Evolutionary conservation across 768 basidiomycete species (phyloP).

Genomic region (Imleria badia): DNA sequence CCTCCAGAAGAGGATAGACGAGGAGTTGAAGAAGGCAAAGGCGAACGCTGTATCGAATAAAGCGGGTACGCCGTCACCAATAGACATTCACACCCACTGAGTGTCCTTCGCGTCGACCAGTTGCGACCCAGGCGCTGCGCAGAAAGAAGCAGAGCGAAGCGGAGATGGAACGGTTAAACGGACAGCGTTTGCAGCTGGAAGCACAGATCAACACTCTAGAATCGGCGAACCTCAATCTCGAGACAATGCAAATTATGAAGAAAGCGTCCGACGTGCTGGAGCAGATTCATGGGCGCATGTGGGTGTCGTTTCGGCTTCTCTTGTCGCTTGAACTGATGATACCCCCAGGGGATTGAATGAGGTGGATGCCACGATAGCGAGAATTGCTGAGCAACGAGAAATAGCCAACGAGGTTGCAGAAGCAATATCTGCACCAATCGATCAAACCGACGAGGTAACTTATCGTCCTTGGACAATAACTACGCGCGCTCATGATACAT

Average conservation of each 20-base stretch:
- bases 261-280: conserved; percentile 87
- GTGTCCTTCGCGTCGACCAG: conserved; percentile 40
- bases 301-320: conserved; percentile 36
- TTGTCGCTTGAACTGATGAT: conserved; percentile 1
- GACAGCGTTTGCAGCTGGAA: conserved; percentile 88
- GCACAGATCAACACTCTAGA: conserved; percentile 97
- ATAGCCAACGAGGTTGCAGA: conserved; percentile 91
- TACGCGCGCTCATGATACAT: background rate
- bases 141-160: conserved; percentile 90
- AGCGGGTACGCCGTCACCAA: conserved; percentile 56
- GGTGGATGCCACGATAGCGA: conserved; percentile 87
- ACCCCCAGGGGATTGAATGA: conserved; percentile 70
- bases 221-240: conserved; percentile 95
- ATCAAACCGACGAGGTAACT: conserved; percentile 74
- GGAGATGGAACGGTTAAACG: conserved; percentile 83
- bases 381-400: conserved; percentile 87
- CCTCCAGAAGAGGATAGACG: conserved; percentile 94
- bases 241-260: conserved; percentile 98
- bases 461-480: background rate
- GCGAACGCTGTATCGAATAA: conserved; percentile 94
- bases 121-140: conserved; percentile 84
- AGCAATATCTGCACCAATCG: conserved; percentile 73
- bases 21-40: conserved; percentile 88
- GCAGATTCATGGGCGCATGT: conserved; percentile 89
- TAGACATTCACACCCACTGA: conserved; percentile 3